A percentile compares a stretch with the other conserved stretches of the same genome.
Conservation (phyloP, 78 protist species). For the Creolimax fragrantissima region DNA sequence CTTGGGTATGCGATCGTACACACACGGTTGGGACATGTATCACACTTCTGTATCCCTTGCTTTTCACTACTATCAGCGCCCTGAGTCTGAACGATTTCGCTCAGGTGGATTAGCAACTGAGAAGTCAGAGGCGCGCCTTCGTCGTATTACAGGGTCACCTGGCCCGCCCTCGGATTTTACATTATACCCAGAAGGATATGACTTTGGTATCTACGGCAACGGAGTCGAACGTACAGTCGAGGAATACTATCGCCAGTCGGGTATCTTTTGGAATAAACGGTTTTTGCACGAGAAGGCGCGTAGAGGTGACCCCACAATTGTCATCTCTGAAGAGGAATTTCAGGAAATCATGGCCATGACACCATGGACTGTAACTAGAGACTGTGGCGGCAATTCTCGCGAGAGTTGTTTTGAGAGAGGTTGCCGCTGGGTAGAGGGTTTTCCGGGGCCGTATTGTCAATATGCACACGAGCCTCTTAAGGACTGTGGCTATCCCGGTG, state of each 20-base stretch:
- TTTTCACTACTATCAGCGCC: not conserved
- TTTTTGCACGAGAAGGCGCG: not conserved
- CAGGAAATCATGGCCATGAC: not conserved
- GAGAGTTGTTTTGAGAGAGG: not conserved
- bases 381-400: not conserved
- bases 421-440: not conserved
- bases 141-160: not conserved
- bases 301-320: not conserved
- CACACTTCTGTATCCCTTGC: not conserved
- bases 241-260: not conserved
- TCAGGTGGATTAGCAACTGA: not conserved
- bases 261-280: not conserved
- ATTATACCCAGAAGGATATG: not conserved
- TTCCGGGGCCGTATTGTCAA: not conserved
- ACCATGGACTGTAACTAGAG: not conserved
- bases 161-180: not conserved
- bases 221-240: not conserved
- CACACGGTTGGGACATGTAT: not conserved
- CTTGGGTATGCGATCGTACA: not conserved
- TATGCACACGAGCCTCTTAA: not conserved
- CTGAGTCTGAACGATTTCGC: not conserved
- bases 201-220: not conserved
- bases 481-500: not conserved
- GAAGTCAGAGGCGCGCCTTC: not conserved
- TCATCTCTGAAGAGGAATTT: not conserved